Percentiles rank a stretch among this genome's conserved stretches.
phyloP scores from a whole-genome alignment of 176 grass and related monocot species.

The Bonia amplexicaulis region DNA sequence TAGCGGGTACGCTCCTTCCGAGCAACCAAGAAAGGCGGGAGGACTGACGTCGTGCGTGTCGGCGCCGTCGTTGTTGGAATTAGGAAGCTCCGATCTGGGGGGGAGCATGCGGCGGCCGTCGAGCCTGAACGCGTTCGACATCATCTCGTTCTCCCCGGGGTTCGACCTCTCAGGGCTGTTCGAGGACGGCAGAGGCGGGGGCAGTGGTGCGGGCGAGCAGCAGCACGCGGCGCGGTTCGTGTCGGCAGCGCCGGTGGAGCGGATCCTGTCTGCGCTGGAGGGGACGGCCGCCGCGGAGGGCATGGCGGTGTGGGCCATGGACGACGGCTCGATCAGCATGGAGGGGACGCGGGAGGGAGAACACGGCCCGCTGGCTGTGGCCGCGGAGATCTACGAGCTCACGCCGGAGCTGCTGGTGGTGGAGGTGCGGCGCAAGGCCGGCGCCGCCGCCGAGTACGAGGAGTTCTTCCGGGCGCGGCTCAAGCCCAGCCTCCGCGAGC shows the following conservation, averaged over 20 bases:
- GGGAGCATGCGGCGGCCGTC: constrained; percentile 49
- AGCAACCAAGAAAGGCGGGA: not conserved
- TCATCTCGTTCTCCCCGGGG: constrained; percentile 88
- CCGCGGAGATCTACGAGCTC: constrained; percentile 81
- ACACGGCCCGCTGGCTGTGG: constrained; percentile 75
- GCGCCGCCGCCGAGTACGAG: constrained; percentile 76
- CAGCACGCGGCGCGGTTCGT: constrained; percentile 61
- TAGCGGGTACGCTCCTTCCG: not conserved
- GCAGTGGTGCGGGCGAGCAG: not conserved
- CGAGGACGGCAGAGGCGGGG: constrained; percentile 37
- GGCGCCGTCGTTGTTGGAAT: constrained; percentile 58
- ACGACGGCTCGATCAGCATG: constrained; percentile 61
- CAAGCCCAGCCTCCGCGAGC: constrained; percentile 49
- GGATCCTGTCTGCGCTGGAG: constrained; percentile 55
- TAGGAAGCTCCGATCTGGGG: constrained; percentile 8
- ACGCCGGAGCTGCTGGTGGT: constrained; percentile 77
- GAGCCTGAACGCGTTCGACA: constrained; percentile 95
- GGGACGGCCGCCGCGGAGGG: constrained; percentile 41
- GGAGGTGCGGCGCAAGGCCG: constrained; percentile 79
- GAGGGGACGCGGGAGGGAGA: constrained; percentile 86
- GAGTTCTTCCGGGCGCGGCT: constrained; percentile 66
- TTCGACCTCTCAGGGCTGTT: constrained; percentile 90
- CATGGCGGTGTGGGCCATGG: constrained; percentile 53
- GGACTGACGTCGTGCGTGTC: constrained; percentile 56
- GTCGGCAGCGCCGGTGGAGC: constrained; percentile 47